Percentiles rank a stretch among this genome's conserved stretches.
phyloP scores from a whole-genome alignment of 1,284 basidiomycete genomes.

The Sphagnurus paluster region DNA sequence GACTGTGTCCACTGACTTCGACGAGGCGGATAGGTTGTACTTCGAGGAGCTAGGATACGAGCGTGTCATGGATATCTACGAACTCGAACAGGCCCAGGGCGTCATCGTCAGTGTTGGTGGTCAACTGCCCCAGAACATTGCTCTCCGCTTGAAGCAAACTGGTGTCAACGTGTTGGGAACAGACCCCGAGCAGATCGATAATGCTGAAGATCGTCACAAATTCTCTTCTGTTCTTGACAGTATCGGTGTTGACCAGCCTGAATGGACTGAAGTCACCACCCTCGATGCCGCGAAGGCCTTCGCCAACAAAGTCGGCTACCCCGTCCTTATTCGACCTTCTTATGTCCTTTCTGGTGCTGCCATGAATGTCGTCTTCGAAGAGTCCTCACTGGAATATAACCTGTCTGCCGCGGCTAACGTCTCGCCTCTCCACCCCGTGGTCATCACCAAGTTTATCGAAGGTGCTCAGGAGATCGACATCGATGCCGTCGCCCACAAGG shows the following conservation, averaged over 20 bases:
- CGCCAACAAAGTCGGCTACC: conserved; percentile 86
- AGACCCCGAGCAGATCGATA: conserved; percentile 94
- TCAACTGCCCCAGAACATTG: conserved; percentile 98
- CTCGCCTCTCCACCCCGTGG: conserved; percentile 96
- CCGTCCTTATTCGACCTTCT: conserved; percentile 93
- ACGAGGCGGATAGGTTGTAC: conserved; percentile 98
- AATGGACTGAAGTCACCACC: conserved; percentile 91
- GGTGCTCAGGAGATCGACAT: conserved; percentile 98
- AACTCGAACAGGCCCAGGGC: conserved; percentile 90
- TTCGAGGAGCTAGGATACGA: conserved; percentile 99
- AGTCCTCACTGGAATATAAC: conserved; percentile 86
- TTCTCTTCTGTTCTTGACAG: conserved; percentile 96
- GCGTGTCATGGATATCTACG: conserved; percentile 99
- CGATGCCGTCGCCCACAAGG: conserved; percentile 95
- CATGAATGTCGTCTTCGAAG: conserved; percentile 99
- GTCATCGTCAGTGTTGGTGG: conserved; percentile 97
- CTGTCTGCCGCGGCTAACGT: conserved; percentile 94
- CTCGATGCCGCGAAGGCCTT: conserved; percentile 93
- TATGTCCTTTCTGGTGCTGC: conserved; percentile 99
- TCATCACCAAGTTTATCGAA: conserved; percentile 98
- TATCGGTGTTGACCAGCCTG: conserved; percentile 96
- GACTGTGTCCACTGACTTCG: conserved; percentile 99
- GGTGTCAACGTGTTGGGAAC: conserved; percentile 96
- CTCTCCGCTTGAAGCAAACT: conserved; percentile 88
- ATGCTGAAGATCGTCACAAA: conserved; percentile 98